Evolutionary conservation across 495 filamentous ascomycete genomes (phyloP).

Genomic region (Neurospora tetrasperma): DNA sequence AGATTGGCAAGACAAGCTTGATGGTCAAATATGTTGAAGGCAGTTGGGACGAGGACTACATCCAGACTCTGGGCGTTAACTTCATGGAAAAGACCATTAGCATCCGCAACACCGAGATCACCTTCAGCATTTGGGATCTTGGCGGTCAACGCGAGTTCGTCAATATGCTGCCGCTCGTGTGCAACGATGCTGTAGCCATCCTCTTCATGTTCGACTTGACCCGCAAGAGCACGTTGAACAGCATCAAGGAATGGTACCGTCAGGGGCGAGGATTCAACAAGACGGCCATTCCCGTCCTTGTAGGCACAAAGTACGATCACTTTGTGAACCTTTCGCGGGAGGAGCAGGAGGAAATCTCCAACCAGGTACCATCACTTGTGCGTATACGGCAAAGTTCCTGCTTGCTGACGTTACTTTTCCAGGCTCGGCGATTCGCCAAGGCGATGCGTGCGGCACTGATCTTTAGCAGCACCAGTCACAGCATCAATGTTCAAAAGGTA

Average conservation of each 20-base stretch:
- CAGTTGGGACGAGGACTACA: conserved; percentile 99
- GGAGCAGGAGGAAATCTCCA: conserved; percentile 96
- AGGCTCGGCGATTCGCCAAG: conserved; percentile 94
- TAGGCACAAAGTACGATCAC: conserved; percentile 97
- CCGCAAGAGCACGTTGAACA: conserved; percentile 94
- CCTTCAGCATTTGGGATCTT: conserved; percentile 98
- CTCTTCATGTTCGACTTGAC: conserved; percentile 99
- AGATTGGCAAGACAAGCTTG: conserved; percentile 96
- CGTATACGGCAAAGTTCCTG: background rate
- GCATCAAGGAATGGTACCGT: conserved; percentile 98
- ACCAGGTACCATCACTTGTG: conserved; percentile 49
- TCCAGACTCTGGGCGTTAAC: conserved; percentile 96
- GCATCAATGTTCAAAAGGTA: conserved; percentile 99
- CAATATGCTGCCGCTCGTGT: conserved; percentile 97
- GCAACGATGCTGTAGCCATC: conserved; percentile 97
- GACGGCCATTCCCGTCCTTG: conserved; percentile 92
- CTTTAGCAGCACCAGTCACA: conserved; percentile 97
- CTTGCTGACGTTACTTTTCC: conserved; percentile 6
- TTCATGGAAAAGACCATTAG: conserved; percentile 99
- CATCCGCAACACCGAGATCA: conserved; percentile 99
- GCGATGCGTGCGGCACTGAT: conserved; percentile 96
- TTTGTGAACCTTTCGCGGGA: conserved; percentile 97
- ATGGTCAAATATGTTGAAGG: conserved; percentile 99
- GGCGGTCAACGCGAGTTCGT: conserved; percentile 97
- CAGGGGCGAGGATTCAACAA: conserved; percentile 98